Base-by-base conservation (phyloP, 148 eudicot species). In the Camellia japonica region DNA sequence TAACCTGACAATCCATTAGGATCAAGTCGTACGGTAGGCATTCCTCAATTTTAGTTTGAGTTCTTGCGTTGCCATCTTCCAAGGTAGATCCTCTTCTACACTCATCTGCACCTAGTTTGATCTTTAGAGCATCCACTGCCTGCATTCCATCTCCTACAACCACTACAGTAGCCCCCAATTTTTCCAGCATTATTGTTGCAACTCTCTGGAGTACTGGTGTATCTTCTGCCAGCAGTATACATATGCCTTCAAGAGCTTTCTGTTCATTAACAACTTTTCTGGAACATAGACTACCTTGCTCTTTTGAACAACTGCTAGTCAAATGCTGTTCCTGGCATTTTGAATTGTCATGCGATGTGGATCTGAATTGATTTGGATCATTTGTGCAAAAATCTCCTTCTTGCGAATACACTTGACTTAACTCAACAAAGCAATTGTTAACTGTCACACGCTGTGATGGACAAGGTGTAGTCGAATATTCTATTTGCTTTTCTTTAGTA, bases 1-100 rank as follows among this genome's bases (percentile, higher is more conserved):
- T 82, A 83, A 95, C 98, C 86, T 95, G 98, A 86, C 98, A 95
- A 78, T 95, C 98, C 98, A 95, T 95, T 30, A 95, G 84, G 83
- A 95, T 84, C 89, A 93, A 88, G 86, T 95, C 95, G 54, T 83
- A 90, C 5, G 85, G 68, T 64, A 82, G 81, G 69, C 76, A 76
- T 41, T 80, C 71, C 42, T 62, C 82, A 71, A 76, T 76, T 73
- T 75, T 81, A 9, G 70, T 30, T 60, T 51, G 82, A 54, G 16
- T 76, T 30, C 78, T 80, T 64, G 78, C 56, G 12, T 42, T 66
- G n/a, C 43, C 88, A 54, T 84, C 84, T 65, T 61, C 82, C 64
- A 61, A 74, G 66, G 78, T 74, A 80, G 90, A 79, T 73, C 52
- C 83, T 61, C 55, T 38, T 64, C 58, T 74, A 47, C 66, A 70